Base-by-base conservation (phyloP, 805 yeast genomes). In the Kazachstania bromeliacearum region DNA sequence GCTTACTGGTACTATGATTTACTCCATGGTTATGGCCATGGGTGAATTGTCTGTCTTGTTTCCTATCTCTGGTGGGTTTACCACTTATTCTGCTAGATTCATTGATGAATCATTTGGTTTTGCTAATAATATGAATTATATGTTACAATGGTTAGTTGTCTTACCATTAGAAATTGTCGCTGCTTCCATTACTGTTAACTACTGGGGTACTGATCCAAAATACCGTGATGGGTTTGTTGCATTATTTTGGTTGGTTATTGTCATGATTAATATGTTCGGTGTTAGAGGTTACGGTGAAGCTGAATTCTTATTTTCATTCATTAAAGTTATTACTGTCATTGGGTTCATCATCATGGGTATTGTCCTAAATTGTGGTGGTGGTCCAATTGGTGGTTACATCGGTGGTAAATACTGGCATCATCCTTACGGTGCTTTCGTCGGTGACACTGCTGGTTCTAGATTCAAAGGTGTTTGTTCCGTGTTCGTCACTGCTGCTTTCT, bases 401-500 rank as follows among this genome's bases (percentile, higher is more conserved):
- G 79, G 79, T 20, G 70, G 66, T 18, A 58, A 54, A 45, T 70
- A 68, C 55, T 73, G 74, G 73, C 61, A 63, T 37, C 60, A 63
- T 38, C 39, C 69, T 27, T 78, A 78, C 10, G 83, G 83, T 28
- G 71, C 79, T 1, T 75, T 77, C 53, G 72, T 72, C 13, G 61
- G 67, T 39, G 73, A 66, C 3, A 42, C 35, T 67, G 33, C 45
- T 2, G 53, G 56, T 17, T 38, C 41, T 13, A 40, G 48, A 37
- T 55, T 79, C 56, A 77, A 79, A 58, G 87, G 85, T 42, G 73
- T 81, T 35, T 73, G 79, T 50, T 65, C 81, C 0, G 83, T 77
- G n/a, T 73, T 82, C 42, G 79, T 80, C 34, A 75, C 81, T 26
- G 85, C 89, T 12, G 85, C 88, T 2, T 71, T 71, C 51, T 70